Base-by-base conservation (phyloP, 2,329 filamentous ascomycete genomes). In the Alternaria triticina region DNA sequence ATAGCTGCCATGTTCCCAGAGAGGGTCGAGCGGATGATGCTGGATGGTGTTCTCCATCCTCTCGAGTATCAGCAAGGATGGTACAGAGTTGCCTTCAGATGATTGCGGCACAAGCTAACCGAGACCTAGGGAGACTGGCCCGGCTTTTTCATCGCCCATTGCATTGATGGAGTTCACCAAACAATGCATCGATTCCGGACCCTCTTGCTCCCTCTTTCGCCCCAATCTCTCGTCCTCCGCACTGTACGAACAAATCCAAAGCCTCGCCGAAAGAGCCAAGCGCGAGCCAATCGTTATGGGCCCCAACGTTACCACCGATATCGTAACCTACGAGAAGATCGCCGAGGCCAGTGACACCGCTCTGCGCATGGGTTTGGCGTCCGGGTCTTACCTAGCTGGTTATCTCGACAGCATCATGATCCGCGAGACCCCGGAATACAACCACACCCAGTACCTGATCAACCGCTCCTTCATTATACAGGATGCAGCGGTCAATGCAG, bases 151-250 rank as follows among this genome's bases (percentile, higher is more conserved):
- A 0, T 4, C 36, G n/a, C 36, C 36, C 0, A 0, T 17, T 17
- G n/a, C 36, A 0, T 17, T 40, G 36, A 0, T 8, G 11, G 4
- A 40, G 36, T 40, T 40, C 3, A 40, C 36, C 15, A 2, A 17
- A 11, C 36, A 40, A 3, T 40, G 36, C 9, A 40, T 40, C 5
- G 9, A 40, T 5, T 15, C 36, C 2, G n/a, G 36, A 0, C 8
- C 36, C n/a, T 17, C 36, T 0, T 40, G 36, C 1, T 0, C n/a
- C 9, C 36, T 40, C n/a, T 40, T 40, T 40, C 36, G 36, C 36
- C n/a, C 36, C 0, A 40, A 40, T 8, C 0, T 40, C 0, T n/a
- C 33, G 0, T n/a, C 33, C 7, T 0, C 0, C 33, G 0, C 33
- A 0, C 0, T 40, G 15, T 40, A 40, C n/a, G 36, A 40, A 0